These are phyloP conservation scores for Talaromyces pinophilus DNA, from an alignment of 2,329 filamentous ascomycete genomes.

Conservation along the genomic window DNA sequence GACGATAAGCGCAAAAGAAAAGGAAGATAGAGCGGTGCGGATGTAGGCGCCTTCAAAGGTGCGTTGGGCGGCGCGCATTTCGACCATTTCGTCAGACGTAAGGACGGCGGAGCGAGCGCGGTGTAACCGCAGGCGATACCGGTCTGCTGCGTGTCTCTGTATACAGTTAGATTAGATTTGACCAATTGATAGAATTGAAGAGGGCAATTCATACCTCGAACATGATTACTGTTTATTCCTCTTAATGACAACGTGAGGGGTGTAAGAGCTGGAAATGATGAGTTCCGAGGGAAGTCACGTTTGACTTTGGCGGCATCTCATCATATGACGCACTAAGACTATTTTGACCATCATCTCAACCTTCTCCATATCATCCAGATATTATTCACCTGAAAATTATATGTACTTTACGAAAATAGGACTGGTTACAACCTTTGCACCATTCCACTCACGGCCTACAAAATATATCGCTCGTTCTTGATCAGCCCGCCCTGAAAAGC, in stretches of 20 bases:
- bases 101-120: constrained; percentile 80
- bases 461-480: constrained; percentile 1
- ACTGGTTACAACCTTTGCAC: background rate
- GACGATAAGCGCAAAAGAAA: constrained; percentile 91
- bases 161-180: background rate
- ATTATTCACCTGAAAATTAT: background rate
- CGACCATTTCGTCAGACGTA: constrained; percentile 81
- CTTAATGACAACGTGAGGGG: background rate
- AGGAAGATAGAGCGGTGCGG: constrained; percentile 89
- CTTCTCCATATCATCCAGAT: background rate
- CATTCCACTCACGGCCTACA: background rate
- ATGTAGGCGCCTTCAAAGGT: constrained; percentile 98
- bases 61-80: constrained; percentile 89
- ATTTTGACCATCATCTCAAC: background rate
- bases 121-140: constrained; percentile 77
- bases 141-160: constrained; percentile 68
- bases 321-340: constrained; percentile 12
- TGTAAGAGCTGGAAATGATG: background rate
- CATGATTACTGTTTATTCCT: constrained; percentile 3
- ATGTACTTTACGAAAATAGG: background rate
- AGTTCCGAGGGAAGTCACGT: constrained; percentile 2
- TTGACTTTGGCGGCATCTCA: background rate
- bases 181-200: background rate
- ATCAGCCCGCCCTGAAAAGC: background rate
- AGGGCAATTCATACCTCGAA: constrained; percentile 11